Percentiles rank a stretch among this genome's conserved stretches.
phyloP scores from a whole-genome alignment of 345 rosid species.

The Eucalyptus cloeziana region DNA sequence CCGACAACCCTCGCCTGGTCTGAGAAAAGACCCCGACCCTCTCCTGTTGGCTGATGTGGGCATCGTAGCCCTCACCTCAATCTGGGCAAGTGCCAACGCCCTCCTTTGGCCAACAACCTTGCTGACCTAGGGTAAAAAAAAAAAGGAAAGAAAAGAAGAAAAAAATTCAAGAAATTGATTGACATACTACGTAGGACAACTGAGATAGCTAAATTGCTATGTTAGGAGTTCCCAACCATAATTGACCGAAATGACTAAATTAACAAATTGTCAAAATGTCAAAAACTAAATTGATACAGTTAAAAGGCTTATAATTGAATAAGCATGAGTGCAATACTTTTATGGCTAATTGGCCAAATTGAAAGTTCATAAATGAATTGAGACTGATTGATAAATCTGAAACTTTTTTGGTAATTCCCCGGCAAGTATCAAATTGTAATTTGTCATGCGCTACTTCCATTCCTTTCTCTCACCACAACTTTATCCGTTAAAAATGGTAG shows the following conservation, averaged over 20 bases:
- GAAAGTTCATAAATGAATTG: too few species aligned
- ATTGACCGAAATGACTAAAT: too few species aligned
- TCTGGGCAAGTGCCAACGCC: accelerated
- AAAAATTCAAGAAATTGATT: too few species aligned
- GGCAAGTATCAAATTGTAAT: too few species aligned
- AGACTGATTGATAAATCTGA: accelerated
- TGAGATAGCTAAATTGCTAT: accelerated
- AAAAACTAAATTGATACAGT: accelerated
- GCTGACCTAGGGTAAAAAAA: accelerated
- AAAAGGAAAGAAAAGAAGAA: accelerated
- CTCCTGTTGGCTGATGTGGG: too few species aligned
- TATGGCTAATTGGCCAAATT: too few species aligned
- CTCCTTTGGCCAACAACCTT: too few species aligned
- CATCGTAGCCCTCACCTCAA: too few species aligned
- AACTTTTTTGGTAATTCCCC: too few species aligned
- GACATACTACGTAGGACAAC: accelerated
- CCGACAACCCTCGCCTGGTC: accelerated
- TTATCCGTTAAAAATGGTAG: not conserved
- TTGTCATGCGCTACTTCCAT: not conserved
- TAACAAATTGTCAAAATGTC: accelerated
- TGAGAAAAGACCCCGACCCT: too few species aligned
- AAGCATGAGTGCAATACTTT: accelerated
- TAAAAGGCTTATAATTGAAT: accelerated
- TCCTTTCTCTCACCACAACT: not conserved
- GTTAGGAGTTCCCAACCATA: accelerated